Evolutionary conservation across 1,284 basidiomycete species (phyloP).

Genomic region (Ustilago trichophora): DNA sequence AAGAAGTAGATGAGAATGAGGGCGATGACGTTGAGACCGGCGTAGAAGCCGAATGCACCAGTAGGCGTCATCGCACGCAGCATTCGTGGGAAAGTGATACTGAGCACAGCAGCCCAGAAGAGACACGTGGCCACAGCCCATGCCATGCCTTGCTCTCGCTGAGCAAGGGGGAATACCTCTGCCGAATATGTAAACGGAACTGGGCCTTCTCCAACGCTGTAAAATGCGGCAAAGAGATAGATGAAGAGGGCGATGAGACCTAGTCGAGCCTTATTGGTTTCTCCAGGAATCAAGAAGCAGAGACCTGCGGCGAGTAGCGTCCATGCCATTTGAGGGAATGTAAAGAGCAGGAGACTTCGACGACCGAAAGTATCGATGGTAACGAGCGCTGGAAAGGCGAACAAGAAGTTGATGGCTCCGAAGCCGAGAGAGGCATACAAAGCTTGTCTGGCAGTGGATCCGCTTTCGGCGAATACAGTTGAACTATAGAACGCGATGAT

Average conservation of each 20-base stretch:
- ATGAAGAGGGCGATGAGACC: constrained; percentile 65
- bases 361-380: constrained; percentile 64
- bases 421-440: constrained; percentile 61
- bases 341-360: constrained; percentile 54
- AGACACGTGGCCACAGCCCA: constrained; percentile 62
- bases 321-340: constrained; percentile 60
- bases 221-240: constrained; percentile 74
- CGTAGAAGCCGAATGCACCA: constrained; percentile 58
- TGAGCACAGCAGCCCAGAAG: constrained; percentile 55
- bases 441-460: constrained; percentile 38
- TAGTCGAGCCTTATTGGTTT: constrained; percentile 40
- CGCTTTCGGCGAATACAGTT: constrained; percentile 45
- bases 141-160: constrained; percentile 77
- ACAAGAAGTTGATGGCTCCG: constrained; percentile 63
- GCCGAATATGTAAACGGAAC: constrained; percentile 77
- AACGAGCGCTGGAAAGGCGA: constrained; percentile 60
- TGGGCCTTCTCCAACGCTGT: constrained; percentile 80
- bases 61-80: constrained; percentile 44
- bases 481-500: constrained; percentile 59
- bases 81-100: constrained; percentile 61
- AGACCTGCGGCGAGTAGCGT: constrained; percentile 62
- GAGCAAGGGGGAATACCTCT: constrained; percentile 71
- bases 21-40: constrained; percentile 54
- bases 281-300: constrained; percentile 69
- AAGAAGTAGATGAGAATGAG: constrained; percentile 67